Percentiles rank a stretch among this genome's conserved stretches.
phyloP scores from a whole-genome alignment of 2,329 filamentous ascomycete genomes.

The Apiospora arundinis region DNA sequence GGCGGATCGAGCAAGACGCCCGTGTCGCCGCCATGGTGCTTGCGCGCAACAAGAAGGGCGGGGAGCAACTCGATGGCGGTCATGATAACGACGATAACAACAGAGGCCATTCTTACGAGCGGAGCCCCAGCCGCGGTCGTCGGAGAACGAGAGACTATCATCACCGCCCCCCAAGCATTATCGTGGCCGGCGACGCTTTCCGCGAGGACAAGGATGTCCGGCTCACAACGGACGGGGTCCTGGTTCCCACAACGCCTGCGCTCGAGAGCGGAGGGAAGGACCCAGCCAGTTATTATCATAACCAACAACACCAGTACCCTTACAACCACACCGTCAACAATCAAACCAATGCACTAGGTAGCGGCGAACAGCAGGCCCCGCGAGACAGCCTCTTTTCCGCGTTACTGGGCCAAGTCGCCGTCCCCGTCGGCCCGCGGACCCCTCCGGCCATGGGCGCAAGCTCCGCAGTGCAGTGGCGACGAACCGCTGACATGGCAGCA shows the following conservation, averaged over 20 bases:
- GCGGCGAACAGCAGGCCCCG: slow-evolving; percentile 1
- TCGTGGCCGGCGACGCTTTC: slow-evolving; percentile 24
- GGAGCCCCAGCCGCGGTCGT: slow-evolving; percentile 6
- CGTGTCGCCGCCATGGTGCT: slow-evolving; percentile 27
- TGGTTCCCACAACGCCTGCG: slow-evolving; percentile 34
- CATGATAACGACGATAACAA: background rate
- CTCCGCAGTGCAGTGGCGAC: slow-evolving; percentile 33
- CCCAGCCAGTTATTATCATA: slow-evolving; percentile 12
- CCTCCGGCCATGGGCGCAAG: slow-evolving; percentile 28
- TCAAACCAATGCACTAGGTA: background rate
- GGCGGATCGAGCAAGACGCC: slow-evolving; percentile 29
- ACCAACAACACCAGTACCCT: slow-evolving; percentile 22
- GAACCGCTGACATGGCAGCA: slow-evolving; percentile 12
- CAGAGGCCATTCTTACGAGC: background rate
- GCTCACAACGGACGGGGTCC: slow-evolving; percentile 24
- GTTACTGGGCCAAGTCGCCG: slow-evolving; percentile 30
- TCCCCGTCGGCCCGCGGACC: slow-evolving; percentile 8
- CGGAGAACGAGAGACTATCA: slow-evolving; percentile 15
- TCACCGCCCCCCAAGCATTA: slow-evolving; percentile 25
- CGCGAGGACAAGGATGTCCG: slow-evolving; percentile 20
- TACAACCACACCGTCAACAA: background rate
- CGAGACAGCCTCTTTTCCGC: slow-evolving; percentile 28
- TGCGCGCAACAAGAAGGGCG: slow-evolving; percentile 6
- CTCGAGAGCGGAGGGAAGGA: slow-evolving; percentile 33
- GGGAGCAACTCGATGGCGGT: slow-evolving; percentile 4